Base-by-base conservation (phyloP, 305 asterid species). In the Solanum hybrid region DNA sequence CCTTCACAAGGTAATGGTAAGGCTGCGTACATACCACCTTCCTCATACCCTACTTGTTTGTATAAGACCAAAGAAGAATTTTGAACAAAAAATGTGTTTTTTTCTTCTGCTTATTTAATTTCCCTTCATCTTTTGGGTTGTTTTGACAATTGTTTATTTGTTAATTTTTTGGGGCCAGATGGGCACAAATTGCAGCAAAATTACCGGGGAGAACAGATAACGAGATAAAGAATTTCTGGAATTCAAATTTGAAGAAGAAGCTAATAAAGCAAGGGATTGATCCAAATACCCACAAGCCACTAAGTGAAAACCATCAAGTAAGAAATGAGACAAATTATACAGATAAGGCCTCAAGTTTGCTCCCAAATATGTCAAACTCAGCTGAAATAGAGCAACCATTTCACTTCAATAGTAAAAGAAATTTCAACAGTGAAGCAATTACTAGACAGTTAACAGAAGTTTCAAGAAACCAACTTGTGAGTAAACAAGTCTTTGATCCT, bases 181-280 rank as follows among this genome's bases (percentile, higher is more conserved):
- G 99, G 99, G 98, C 99, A 79, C 97, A 95, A 91, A 95, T 96
- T 42, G 98, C 99, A 42, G 91, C 96, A 42, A 96, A 95, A 15
- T 88, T 97, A 78, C 99, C 97, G 0, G 98, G 98, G 37, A 95
- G 99, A 93, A 96, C 99, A 42, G 98, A 96, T 31, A 96, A 96
- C 17, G 99, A 95, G 95, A 95, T 97, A 27, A 96, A 97, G 91
- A 97, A 97, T 85, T 96, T 92, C 31, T 97, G 99, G 98, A 95
- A 97, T 81, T 95, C 99, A 19, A 90, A 91, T 90, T 89, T 97
- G 34, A 97, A 95, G 93, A 97, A 95, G 95, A 97, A 95, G 92
- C 92, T 97, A 12, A 85, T 92, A 42, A 97, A 95, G 91, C 96
- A 94, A 92, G 99, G 99, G 35, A 94, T 97, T 81, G 97, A 97